phyloP scores from a whole-genome alignment of 2,329 filamentous ascomycete genomes.

The Tolypocladium cylindrosporum region DNA sequence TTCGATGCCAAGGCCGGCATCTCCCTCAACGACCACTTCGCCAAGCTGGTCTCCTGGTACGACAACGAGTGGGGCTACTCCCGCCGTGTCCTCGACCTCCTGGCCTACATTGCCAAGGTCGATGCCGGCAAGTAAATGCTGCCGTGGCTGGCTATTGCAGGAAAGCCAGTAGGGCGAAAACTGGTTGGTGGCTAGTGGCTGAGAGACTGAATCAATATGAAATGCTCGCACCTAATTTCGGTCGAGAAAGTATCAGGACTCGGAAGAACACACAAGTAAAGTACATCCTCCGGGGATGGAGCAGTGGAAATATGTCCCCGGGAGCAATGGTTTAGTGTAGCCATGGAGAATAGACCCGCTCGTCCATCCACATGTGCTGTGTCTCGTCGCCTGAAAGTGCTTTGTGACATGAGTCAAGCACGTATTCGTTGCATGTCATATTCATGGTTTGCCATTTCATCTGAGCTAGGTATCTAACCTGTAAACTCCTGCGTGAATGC shows the following conservation, averaged over 20 bases:
- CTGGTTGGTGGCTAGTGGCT: not conserved
- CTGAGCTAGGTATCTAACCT: not conserved
- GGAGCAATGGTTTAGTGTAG: constrained; percentile 1
- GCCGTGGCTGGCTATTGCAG: not conserved
- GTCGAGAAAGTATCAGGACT: not conserved
- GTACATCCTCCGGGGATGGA: constrained; percentile 1
- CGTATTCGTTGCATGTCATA: no score
- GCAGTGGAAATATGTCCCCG: not conserved
- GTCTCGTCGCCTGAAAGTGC: not conserved
- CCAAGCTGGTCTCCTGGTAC: constrained; percentile 98
- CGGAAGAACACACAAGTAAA: not conserved
- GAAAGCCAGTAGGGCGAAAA: not conserved
- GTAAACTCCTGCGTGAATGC: not conserved
- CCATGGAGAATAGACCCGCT: constrained; percentile 2
- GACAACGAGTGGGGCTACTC: constrained; percentile 99
- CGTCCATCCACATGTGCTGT: not conserved
- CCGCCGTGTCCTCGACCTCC: constrained; percentile 81
- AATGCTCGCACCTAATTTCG: not conserved
- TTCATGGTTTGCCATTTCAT: not conserved
- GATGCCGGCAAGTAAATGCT: constrained; percentile 46
- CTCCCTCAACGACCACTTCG: constrained; percentile 94
- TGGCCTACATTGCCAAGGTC: constrained; percentile 69
- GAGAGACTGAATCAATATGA: not conserved
- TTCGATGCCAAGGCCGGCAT: constrained; percentile 99
- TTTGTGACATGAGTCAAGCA: not conserved